phyloP scores from a whole-genome alignment of 495 filamentous ascomycete species.

The Penicillium tannophilum region DNA sequence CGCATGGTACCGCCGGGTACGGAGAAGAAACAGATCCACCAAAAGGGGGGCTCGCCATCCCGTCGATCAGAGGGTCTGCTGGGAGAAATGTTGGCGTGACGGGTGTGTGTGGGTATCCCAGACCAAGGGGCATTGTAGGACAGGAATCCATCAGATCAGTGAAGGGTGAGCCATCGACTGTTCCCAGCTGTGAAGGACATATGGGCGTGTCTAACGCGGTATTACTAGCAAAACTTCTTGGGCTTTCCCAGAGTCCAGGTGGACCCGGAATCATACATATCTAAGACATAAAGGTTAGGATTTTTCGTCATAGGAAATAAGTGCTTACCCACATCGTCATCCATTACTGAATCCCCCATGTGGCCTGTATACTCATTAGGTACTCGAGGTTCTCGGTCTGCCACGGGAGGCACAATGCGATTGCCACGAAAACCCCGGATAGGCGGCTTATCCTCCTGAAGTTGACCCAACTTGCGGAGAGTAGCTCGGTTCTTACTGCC shows the following conservation, averaged over 20 bases:
- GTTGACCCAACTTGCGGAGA: conserved; percentile 43
- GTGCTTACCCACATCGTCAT: conserved; percentile 25
- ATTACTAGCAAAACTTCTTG: conserved; percentile 20
- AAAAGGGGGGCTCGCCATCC: conserved; percentile 34
- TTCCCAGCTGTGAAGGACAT: conserved; percentile 22
- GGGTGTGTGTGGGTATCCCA: conserved; percentile 31
- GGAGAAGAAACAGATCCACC: conserved; percentile 28
- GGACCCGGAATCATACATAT: conserved; percentile 26
- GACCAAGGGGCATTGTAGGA: conserved; percentile 21
- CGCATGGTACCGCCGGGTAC: conserved; percentile 29
- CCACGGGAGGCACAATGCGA: conserved; percentile 19
- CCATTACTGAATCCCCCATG: conserved; percentile 20
- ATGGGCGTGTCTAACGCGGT: conserved; percentile 23
- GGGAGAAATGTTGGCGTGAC: conserved; percentile 43
- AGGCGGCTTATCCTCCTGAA: conserved; percentile 37
- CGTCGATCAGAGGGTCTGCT: conserved; percentile 33
- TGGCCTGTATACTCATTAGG: conserved; percentile 12
- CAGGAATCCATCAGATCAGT: conserved; percentile 24
- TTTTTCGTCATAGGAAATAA: background rate
- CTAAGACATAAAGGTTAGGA: conserved; percentile 10
- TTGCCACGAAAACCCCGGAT: conserved; percentile 25
- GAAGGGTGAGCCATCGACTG: conserved; percentile 26
- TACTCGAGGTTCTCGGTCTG: conserved; percentile 19
- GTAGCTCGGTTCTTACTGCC: conserved; percentile 52
- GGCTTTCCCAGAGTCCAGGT: conserved; percentile 29